Conservation (phyloP, 768 basidiomycete species). For the Trametes cubensis region DNA sequence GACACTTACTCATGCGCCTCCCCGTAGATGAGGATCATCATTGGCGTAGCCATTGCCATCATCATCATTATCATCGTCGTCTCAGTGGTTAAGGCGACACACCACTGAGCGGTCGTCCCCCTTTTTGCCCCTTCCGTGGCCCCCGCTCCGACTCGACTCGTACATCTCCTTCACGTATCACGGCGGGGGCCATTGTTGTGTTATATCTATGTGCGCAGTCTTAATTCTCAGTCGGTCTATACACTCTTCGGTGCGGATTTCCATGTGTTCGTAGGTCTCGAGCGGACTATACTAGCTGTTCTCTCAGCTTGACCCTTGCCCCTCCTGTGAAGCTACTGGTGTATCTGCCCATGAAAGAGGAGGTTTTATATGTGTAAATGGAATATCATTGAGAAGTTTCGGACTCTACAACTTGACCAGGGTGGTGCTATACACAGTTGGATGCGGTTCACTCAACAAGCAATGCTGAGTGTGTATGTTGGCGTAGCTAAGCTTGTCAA, state of each 20-base stretch:
- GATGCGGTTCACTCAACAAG: too few relatives aligned
- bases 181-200: conserved; percentile 34
- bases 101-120: conserved; percentile 26
- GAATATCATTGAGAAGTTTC: too few relatives aligned
- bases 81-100: conserved; percentile 85
- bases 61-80: conserved; percentile 96
- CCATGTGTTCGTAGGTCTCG: conserved; percentile 17
- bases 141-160: conserved; percentile 23
- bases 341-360: too few relatives aligned
- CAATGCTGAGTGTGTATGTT: too few relatives aligned
- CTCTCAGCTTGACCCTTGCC: neutral
- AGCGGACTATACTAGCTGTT: conserved; percentile 16
- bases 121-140: conserved; percentile 8
- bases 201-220: conserved; percentile 49
- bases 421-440: too few relatives aligned
- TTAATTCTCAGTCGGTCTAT: conserved; percentile 32
- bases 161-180: conserved; percentile 20
- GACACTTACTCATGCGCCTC: conserved; percentile 10
- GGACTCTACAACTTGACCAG: too few relatives aligned
- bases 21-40: conserved; percentile 92
- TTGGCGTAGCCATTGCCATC: conserved; percentile 84
- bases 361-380: too few relatives aligned
- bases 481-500: too few relatives aligned
- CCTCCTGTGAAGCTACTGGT: neutral
- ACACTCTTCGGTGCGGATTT: conserved; percentile 15